These are phyloP conservation scores for Penicillium sp. DNA, from an alignment of 2,329 filamentous ascomycete species.

Conservation along the genomic window DNA sequence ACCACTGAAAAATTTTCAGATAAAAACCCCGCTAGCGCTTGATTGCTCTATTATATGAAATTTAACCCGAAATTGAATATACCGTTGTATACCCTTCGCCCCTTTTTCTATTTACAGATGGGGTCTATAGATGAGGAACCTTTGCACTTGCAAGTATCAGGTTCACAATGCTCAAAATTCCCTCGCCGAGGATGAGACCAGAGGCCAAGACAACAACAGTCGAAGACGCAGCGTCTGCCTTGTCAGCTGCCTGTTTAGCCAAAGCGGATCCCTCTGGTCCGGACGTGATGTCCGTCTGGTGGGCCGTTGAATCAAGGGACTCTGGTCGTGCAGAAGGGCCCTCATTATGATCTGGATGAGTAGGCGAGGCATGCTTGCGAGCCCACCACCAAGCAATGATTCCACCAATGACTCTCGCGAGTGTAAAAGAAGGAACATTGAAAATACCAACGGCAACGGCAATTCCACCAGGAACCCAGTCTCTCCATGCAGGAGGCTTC, in stretches of 20 bases:
- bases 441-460: constrained; percentile 93
- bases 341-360: neutral
- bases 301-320: neutral
- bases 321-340: neutral
- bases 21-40: neutral
- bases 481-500: constrained; percentile 59
- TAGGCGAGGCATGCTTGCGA: constrained; percentile 36
- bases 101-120: constrained; percentile 52
- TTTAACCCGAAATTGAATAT: neutral
- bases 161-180: constrained; percentile 88
- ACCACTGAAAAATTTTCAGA: neutral
- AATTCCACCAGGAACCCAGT: constrained; percentile 84
- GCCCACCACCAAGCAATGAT: constrained; percentile 76
- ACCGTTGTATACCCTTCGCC: neutral
- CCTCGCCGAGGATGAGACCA: constrained; percentile 89
- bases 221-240: constrained; percentile 47
- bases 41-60: constrained; percentile 2
- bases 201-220: constrained; percentile 85
- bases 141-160: constrained; percentile 73
- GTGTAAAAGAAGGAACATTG: constrained; percentile 92
- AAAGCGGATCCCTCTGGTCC: neutral
- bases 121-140: constrained; percentile 65
- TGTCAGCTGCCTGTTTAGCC: constrained; percentile 45
- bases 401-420: constrained; percentile 82
- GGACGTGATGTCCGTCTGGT: neutral